Percentiles rank a stretch among this genome's conserved stretches.
Evolutionary conservation across 1,284 basidiomycete genomes (phyloP).

Genomic region (Mrakiaceae sp.): DNA sequence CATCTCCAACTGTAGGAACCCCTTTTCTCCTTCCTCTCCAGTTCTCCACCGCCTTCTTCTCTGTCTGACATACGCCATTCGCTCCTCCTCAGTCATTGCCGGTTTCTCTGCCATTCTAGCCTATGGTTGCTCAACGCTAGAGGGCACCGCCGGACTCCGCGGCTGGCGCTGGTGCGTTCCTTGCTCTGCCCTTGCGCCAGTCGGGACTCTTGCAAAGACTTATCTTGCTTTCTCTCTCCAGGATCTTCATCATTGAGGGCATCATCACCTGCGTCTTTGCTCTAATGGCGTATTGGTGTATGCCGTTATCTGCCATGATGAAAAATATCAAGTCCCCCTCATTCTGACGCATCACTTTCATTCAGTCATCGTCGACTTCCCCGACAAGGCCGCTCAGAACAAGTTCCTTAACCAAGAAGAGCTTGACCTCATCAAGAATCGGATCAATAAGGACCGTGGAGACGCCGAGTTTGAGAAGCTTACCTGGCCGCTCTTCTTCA

Average conservation of each 20-base stretch:
- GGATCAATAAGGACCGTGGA: slow-evolving; percentile 38
- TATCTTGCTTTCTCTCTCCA: not conserved
- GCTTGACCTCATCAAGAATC: slow-evolving; percentile 31
- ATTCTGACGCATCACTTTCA: not conserved
- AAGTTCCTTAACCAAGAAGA: slow-evolving; percentile 37
- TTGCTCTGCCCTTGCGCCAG: too few species aligned
- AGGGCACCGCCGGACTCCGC: slow-evolving; percentile 20
- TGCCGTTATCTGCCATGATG: not conserved
- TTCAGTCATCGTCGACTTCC: slow-evolving; percentile 34
- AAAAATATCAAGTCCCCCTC: not conserved
- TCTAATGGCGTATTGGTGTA: slow-evolving; percentile 22
- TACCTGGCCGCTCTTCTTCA: slow-evolving; percentile 29
- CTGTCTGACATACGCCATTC: not conserved
- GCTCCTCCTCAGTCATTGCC: slow-evolving; percentile 20
- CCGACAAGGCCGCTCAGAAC: slow-evolving; percentile 30
- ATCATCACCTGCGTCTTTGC: slow-evolving; percentile 30
- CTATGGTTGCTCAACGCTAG: slow-evolving; percentile 28
- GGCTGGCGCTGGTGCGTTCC: slow-evolving; percentile 28
- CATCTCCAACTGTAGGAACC: slow-evolving; percentile 9
- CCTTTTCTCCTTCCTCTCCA: too few species aligned
- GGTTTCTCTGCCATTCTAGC: slow-evolving; percentile 38
- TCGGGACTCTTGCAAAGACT: too few species aligned
- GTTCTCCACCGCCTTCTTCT: too few species aligned
- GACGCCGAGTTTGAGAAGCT: slow-evolving; percentile 35
- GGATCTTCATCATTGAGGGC: slow-evolving; percentile 26